Percentiles rank a stretch among this genome's conserved stretches.
These are phyloP conservation scores for Aspergillus tamarii DNA, from an alignment of 2,329 filamentous ascomycete species.

Conservation along the genomic window DNA sequence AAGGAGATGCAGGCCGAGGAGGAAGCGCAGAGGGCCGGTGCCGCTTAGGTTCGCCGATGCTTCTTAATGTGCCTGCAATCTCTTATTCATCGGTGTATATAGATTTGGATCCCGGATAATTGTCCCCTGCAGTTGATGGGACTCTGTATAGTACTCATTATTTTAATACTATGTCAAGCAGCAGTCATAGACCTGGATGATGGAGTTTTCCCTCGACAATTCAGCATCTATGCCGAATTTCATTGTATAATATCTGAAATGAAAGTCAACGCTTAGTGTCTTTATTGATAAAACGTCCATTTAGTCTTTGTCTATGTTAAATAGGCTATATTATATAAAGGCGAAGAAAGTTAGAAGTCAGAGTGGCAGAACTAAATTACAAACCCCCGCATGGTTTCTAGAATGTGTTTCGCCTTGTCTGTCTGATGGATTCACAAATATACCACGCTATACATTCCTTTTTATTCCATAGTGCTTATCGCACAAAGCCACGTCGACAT, in stretches of 20 bases:
- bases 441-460: neutral
- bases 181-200: neutral
- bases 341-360: neutral
- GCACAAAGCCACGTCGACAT: neutral
- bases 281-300: neutral
- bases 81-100: neutral
- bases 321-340: neutral
- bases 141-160: neutral
- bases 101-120: neutral
- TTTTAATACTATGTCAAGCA: neutral
- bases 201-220: slow-evolving; percentile 22
- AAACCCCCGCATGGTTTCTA: neutral
- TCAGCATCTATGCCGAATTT: neutral
- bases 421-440: neutral
- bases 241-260: neutral
- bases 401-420: neutral
- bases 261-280: neutral
- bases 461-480: neutral
- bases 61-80: slow-evolving; percentile 1
- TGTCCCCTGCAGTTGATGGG: neutral
- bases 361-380: neutral
- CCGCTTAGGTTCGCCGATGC: slow-evolving; percentile 1
- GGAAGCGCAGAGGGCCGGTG: slow-evolving; percentile 36
- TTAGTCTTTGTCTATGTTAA: neutral
- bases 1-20: slow-evolving; percentile 47